These are phyloP conservation scores for Pichia sp. DNA, from an alignment of 1,139 yeast genomes.

Conservation along the genomic window DNA sequence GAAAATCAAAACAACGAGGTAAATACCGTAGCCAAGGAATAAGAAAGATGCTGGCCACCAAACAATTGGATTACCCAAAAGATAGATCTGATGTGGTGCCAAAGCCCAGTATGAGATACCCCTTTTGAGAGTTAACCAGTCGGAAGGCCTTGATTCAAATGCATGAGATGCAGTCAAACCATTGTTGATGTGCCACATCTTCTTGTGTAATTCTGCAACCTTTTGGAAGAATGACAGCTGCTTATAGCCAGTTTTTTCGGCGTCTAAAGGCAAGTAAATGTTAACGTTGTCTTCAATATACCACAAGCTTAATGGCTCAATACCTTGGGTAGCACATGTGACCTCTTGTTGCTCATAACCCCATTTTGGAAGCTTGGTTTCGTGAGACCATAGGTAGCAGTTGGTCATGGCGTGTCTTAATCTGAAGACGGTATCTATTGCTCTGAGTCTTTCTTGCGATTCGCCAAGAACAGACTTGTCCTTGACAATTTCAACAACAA, in stretches of 20 bases:
- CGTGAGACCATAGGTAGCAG: constrained; percentile 82
- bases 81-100: constrained; percentile 72
- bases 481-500: constrained; percentile 79
- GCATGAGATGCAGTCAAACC: constrained; percentile 81
- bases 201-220: constrained; percentile 70
- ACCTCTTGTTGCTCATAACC: constrained; percentile 97
- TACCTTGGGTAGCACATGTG: constrained; percentile 82
- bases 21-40: constrained; percentile 50
- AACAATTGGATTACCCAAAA: constrained; percentile 82
- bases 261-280: constrained; percentile 38
- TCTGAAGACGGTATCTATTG: constrained; percentile 80
- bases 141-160: constrained; percentile 81
- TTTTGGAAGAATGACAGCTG: constrained; percentile 62
- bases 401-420: constrained; percentile 89
- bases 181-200: constrained; percentile 89
- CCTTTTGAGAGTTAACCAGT: constrained; percentile 86
- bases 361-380: constrained; percentile 87
- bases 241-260: constrained; percentile 59
- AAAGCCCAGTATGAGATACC: constrained; percentile 89
- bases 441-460: constrained; percentile 62
- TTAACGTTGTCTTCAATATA: constrained; percentile 76
- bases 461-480: constrained; percentile 50
- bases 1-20: constrained; percentile 51
- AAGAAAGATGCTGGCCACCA: constrained; percentile 83
- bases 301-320: constrained; percentile 73